phyloP scores from a whole-genome alignment of 75 land plant species.

The Pinus taeda region DNA sequence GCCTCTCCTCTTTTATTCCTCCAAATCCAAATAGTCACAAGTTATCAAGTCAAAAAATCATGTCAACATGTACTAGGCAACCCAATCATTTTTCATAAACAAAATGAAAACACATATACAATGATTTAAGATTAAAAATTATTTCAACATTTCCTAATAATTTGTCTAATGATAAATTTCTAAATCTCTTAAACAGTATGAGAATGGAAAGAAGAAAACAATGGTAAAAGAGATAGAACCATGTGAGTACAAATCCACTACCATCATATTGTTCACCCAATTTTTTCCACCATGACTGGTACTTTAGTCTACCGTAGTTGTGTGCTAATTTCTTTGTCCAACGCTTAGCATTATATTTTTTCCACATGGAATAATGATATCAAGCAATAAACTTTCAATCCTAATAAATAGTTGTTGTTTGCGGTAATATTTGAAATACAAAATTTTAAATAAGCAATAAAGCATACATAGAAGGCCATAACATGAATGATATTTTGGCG shows the following conservation, averaged over 20 bases:
- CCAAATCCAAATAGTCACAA: too few species aligned
- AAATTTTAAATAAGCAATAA: conserved; percentile 1
- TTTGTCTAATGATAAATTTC: not conserved
- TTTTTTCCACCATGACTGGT: conserved; percentile 99
- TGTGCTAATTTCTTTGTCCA: conserved; percentile 98
- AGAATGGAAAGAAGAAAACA: not conserved
- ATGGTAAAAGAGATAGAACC: conserved; percentile 34
- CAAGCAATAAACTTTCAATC: not conserved
- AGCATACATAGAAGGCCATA: not conserved
- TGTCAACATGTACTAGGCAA: too few species aligned
- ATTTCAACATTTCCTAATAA: not conserved
- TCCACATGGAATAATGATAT: conserved; percentile 65
- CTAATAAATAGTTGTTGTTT: not conserved
- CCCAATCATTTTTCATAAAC: too few species aligned
- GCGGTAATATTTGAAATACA: not conserved
- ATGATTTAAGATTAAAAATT: too few species aligned
- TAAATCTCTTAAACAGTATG: not conserved
- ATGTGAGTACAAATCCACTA: conserved; percentile 88
- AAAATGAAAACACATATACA: too few species aligned
- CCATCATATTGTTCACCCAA: conserved; percentile 99
- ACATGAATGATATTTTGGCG: not conserved
- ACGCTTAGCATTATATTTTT: conserved; percentile 96
- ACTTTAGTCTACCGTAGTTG: conserved; percentile 90
- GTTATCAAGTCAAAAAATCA: too few species aligned
- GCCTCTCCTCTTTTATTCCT: too few species aligned